These are phyloP conservation scores for Xylariales sp. DNA, from an alignment of 2,329 filamentous ascomycete genomes.

Conservation along the genomic window DNA sequence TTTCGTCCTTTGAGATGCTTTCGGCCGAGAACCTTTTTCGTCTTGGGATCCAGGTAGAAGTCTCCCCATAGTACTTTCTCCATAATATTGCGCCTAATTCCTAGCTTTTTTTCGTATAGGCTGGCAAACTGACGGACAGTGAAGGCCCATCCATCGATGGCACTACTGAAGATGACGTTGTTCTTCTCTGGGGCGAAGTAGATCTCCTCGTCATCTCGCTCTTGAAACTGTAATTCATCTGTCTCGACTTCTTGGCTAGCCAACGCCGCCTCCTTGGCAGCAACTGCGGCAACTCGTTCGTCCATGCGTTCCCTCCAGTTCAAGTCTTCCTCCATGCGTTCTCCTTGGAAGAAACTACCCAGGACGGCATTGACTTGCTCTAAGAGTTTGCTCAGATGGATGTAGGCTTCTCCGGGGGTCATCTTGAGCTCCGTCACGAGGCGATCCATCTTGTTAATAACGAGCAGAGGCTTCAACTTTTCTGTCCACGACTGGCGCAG, in stretches of 20 bases:
- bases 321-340: conserved; percentile 96
- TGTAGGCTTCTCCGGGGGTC: conserved; percentile 84
- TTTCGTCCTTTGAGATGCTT: conserved; percentile 92
- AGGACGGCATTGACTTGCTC: conserved; percentile 97
- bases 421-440: conserved; percentile 92
- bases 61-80: conserved; percentile 97
- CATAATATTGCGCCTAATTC: conserved; percentile 81
- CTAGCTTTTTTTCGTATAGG: conserved; percentile 93
- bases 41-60: conserved; percentile 95
- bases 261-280: conserved; percentile 50
- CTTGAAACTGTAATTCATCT: conserved; percentile 72
- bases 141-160: conserved; percentile 98
- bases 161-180: conserved; percentile 98
- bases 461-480: conserved; percentile 87
- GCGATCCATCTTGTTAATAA: conserved; percentile 98
- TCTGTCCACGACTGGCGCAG: conserved; percentile 93
- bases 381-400: conserved; percentile 80
- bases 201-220: conserved; percentile 91
- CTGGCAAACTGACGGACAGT: conserved; percentile 91
- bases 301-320: conserved; percentile 95
- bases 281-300: conserved; percentile 70
- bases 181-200: conserved; percentile 98
- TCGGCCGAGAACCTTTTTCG: conserved; percentile 82
- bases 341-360: conserved; percentile 95
- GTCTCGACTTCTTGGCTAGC: conserved; percentile 47